Conservation (phyloP, 176 grass and related monocot species). For the Sorghum bicolor region Sorghum_bicolor_NCBIv3 NC_012877.2:52721501-52722000, state of each 20-base stretch:
- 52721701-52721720: slow-evolving; percentile 89
- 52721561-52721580: neutral
- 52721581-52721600: neutral
- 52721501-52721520: neutral
- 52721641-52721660: slow-evolving; percentile 11
- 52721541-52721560: neutral
- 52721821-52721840: slow-evolving; percentile 98
- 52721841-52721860: slow-evolving; percentile 48
- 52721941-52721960: slow-evolving; percentile 45
- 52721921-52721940: slow-evolving; percentile 1
- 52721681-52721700: slow-evolving; percentile 93
- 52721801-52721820: slow-evolving; percentile 95
- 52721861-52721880: too few species aligned
- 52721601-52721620: neutral
- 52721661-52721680: slow-evolving; percentile 37
- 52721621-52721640: neutral
- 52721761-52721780: slow-evolving; percentile 82
- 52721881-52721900: slow-evolving; percentile 9
- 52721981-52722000: too few species aligned
- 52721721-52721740: slow-evolving; percentile 86
- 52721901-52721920: slow-evolving; percentile 77
- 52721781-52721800: slow-evolving; percentile 88
- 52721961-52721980: too few species aligned
- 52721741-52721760: slow-evolving; percentile 84
- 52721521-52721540: neutral